A percentile compares a stretch with the other conserved stretches of the same genome.
Conservation (phyloP, 208 protist species). For the Leishmania gerbilli region DNA sequence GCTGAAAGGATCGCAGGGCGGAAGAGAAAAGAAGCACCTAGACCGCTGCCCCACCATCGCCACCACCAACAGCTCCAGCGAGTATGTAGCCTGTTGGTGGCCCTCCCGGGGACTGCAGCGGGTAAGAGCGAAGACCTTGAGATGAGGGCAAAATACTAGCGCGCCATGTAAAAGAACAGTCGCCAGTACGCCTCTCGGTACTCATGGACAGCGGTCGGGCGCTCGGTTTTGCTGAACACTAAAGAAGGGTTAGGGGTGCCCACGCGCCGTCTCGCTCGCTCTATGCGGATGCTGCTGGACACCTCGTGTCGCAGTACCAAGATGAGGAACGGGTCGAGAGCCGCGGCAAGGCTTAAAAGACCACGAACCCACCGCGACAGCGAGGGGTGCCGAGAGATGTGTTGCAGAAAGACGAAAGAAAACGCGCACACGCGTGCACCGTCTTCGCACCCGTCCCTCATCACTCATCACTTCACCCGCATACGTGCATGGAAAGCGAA, state of each 20-base stretch:
- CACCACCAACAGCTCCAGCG: neutral
- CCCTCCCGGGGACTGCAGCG: neutral
- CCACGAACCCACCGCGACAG: neutral
- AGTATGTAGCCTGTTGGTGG: neutral
- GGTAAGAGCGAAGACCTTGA: neutral
- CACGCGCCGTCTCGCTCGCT: neutral
- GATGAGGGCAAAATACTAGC: neutral
- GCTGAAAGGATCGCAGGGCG: neutral
- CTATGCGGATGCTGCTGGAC: neutral
- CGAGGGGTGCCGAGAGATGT: neutral
- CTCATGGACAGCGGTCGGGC: neutral
- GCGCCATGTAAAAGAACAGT: neutral
- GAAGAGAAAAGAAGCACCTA: neutral
- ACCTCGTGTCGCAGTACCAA: neutral
- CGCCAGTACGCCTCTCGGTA: neutral
- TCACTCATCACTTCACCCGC: neutral
- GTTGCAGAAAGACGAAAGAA: neutral
- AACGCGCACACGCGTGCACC: neutral
- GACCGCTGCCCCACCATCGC: neutral
- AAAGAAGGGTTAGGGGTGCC: neutral
- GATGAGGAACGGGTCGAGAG: neutral
- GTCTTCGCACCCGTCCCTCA: no score
- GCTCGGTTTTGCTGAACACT: neutral
- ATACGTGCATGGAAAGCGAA: neutral
- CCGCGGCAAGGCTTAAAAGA: no score